phyloP scores from a whole-genome alignment of 2,329 filamentous ascomycete species.

The Colletotrichum lentis region DNA sequence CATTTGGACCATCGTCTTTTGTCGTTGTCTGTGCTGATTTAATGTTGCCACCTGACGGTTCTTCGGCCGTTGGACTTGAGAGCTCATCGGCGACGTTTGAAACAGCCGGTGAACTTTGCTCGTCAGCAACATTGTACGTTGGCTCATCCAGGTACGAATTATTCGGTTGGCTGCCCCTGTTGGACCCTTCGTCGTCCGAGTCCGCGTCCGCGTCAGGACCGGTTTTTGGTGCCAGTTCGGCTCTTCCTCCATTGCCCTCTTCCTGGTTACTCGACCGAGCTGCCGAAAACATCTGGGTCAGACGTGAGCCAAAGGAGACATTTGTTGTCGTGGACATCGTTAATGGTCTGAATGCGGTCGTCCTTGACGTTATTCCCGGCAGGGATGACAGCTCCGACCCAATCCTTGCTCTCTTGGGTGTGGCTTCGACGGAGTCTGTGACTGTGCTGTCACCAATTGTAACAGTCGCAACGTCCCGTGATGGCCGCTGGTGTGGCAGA shows the following conservation, averaged over 20 bases:
- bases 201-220: not conserved
- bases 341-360: not conserved
- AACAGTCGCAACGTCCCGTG: slow-evolving; percentile 73
- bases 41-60: not conserved
- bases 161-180: not conserved
- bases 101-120: not conserved
- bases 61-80: not conserved
- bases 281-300: slow-evolving; percentile 56
- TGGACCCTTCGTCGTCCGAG: not conserved
- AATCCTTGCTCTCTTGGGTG: slow-evolving; percentile 49
- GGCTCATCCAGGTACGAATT: not conserved
- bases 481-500: slow-evolving; percentile 61
- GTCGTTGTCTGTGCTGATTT: not conserved
- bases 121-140: not conserved
- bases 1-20: not conserved
- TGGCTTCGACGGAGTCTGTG: slow-evolving; percentile 70
- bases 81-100: not conserved
- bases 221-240: not conserved
- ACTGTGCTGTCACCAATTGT: slow-evolving; percentile 75
- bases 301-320: slow-evolving; percentile 55
- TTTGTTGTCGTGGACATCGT: not conserved
- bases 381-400: not conserved
- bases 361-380: not conserved
- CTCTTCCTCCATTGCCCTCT: not conserved
- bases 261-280: slow-evolving; percentile 31